A percentile compares a stretch with the other conserved stretches of the same genome.
phyloP scores from a whole-genome alignment of 2,329 filamentous ascomycete genomes.

The Tolypocladium nubicola region DNA sequence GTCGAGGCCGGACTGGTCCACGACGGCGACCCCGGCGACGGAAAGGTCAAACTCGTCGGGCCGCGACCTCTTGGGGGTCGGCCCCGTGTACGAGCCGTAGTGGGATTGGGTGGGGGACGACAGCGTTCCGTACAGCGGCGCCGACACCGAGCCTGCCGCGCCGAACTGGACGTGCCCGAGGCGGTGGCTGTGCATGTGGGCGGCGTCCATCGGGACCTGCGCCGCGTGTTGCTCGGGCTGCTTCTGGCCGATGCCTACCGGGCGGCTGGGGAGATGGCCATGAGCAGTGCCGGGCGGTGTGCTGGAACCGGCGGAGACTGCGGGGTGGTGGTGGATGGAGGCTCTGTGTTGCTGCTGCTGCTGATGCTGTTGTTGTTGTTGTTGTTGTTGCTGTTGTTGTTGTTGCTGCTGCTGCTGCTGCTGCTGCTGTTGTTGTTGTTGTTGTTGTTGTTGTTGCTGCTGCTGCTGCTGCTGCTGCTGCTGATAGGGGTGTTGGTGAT shows the following conservation, averaged over 20 bases:
- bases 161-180: constrained; percentile 45
- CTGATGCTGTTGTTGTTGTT: constrained; percentile 13
- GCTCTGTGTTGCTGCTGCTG: constrained; percentile 20
- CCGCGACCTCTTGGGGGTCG: constrained; percentile 39
- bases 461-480: constrained; percentile 27
- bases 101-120: constrained; percentile 26
- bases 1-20: constrained; percentile 45
- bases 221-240: constrained; percentile 30
- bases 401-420: background rate
- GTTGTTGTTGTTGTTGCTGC: background rate
- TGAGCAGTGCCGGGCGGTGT: constrained; percentile 29
- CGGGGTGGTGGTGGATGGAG: constrained; percentile 39
- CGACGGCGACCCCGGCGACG: constrained; percentile 36
- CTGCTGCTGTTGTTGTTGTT: background rate
- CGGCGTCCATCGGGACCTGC: constrained; percentile 45
- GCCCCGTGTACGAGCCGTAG: constrained; percentile 17
- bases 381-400: constrained; percentile 17
- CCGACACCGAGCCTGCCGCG: constrained; percentile 34
- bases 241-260: constrained; percentile 30
- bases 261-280: constrained; percentile 18
- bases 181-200: constrained; percentile 41
- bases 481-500: constrained; percentile 10
- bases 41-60: constrained; percentile 50
- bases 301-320: constrained; percentile 32
- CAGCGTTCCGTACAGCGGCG: constrained; percentile 41